Conservation (phyloP, 129 eudicot genomes). For the Flaveria ramosissima region DNA sequence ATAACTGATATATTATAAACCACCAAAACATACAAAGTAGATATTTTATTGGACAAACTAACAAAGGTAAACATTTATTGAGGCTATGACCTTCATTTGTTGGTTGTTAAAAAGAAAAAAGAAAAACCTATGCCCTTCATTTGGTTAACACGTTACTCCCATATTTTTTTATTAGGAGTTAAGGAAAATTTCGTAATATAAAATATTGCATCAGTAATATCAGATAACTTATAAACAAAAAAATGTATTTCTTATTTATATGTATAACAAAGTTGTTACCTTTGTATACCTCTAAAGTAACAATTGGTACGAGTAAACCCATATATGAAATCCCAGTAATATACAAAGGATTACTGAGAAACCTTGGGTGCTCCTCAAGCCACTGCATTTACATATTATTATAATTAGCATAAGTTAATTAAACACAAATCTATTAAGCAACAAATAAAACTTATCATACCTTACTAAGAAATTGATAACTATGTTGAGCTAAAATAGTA, state of each 20-base stretch:
- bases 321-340: constrained; percentile 24
- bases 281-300: constrained; percentile 18
- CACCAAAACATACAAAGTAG: no score
- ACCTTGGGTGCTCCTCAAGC: constrained; percentile 26
- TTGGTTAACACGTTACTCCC: no score
- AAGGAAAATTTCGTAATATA: no score
- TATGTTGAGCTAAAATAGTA: constrained; percentile 22
- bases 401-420: neutral
- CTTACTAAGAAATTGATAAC: constrained; percentile 36
- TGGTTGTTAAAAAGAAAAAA: no score
- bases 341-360: constrained; percentile 29
- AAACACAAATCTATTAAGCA: neutral
- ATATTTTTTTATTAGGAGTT: no score
- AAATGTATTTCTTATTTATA: neutral
- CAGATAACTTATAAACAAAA: no score
- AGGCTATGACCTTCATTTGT: no score
- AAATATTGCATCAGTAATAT: no score
- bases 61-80: no score
- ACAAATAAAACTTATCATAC: constrained; percentile 12
- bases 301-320: constrained; percentile 26
- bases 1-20: no score
- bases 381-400: constrained; percentile 20
- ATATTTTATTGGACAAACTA: no score
- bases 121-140: no score
- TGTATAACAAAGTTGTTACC: constrained; percentile 5